A percentile compares a stretch with the other conserved stretches of the same genome.
Evolutionary conservation across 805 yeast genomes (phyloP).

Genomic region (Saturnispora zaruensis): DNA sequence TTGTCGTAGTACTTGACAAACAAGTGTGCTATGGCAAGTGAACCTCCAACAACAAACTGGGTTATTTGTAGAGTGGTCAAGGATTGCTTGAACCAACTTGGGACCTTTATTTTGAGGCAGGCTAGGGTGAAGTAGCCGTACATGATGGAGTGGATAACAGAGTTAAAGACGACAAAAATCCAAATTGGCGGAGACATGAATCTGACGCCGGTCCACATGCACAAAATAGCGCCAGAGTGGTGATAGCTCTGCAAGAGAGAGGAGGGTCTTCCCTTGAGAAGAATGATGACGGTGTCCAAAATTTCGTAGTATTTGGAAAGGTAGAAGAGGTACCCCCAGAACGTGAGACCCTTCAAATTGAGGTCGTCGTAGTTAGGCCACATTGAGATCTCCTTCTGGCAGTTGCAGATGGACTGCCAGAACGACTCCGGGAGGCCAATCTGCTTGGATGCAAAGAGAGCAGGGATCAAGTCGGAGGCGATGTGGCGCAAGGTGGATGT

Average conservation of each 20-base stretch:
- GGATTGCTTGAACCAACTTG: constrained; percentile 45
- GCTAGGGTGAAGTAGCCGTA: constrained; percentile 59
- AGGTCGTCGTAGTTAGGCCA: constrained; percentile 32
- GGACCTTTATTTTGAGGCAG: constrained; percentile 50
- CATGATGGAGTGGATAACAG: constrained; percentile 71
- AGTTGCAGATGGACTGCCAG: constrained; percentile 50
- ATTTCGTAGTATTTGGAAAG: constrained; percentile 66
- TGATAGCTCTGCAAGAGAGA: constrained; percentile 65
- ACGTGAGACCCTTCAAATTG: constrained; percentile 36
- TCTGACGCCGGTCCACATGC: constrained; percentile 74
- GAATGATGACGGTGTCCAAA: constrained; percentile 56
- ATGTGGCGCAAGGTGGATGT: constrained; percentile 33
- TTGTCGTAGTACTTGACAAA: constrained; percentile 53
- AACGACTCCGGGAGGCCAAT: constrained; percentile 33
- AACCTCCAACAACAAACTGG: constrained; percentile 63
- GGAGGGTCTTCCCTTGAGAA: constrained; percentile 59
- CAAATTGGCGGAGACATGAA: constrained; percentile 68
- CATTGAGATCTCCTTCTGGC: constrained; percentile 46
- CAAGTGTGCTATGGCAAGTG: constrained; percentile 54
- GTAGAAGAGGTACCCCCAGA: constrained; percentile 60
- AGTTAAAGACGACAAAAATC: constrained; percentile 73
- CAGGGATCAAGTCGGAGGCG: constrained; percentile 27
- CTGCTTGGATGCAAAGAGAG: constrained; percentile 16
- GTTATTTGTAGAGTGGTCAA: constrained; percentile 61
- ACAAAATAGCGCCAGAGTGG: constrained; percentile 72